These are phyloP conservation scores for Plasmodium vivax DNA, from an alignment of 169 alveolate genomes.

Conservation along the genomic window DNA sequence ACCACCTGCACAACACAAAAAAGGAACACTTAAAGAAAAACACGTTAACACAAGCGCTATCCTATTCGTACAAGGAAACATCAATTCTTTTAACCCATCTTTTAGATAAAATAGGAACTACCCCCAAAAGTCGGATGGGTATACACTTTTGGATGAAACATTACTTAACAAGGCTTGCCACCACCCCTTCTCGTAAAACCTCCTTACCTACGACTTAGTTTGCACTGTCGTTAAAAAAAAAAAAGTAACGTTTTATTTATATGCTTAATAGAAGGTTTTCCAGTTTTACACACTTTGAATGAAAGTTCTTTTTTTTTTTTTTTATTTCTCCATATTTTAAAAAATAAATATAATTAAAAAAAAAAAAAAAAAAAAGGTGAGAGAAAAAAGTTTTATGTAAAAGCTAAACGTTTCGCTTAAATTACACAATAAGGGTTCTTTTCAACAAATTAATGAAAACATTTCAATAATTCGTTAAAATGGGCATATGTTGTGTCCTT, in stretches of 20 bases:
- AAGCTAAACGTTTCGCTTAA: conserved; percentile 9
- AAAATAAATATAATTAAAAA: conserved; percentile 18
- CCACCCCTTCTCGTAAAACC: neutral
- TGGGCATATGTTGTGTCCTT: neutral
- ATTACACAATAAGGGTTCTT: neutral
- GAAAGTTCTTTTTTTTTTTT: conserved; percentile 9
- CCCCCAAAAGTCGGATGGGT: neutral
- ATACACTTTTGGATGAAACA: neutral
- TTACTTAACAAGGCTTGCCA: neutral
- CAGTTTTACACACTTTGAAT: conserved; percentile 17
- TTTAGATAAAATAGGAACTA: neutral
- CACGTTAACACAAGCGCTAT: neutral
- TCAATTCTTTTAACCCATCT: neutral
- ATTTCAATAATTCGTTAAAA: neutral
- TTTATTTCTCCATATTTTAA: neutral
- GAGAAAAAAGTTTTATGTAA: conserved; percentile 1
- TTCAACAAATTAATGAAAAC: conserved; percentile 3
- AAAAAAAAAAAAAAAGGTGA: conserved; percentile 20
- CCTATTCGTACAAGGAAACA: neutral
- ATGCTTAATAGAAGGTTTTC: conserved; percentile 13
- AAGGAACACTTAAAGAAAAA: neutral
- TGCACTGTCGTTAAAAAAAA: neutral
- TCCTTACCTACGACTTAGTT: neutral
- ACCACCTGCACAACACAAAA: neutral
- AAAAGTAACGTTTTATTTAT: neutral